These are phyloP conservation scores for Mucor ambiguus DNA, from an alignment of 371 early-diverging fungal species.

Conservation along the genomic window DNA sequence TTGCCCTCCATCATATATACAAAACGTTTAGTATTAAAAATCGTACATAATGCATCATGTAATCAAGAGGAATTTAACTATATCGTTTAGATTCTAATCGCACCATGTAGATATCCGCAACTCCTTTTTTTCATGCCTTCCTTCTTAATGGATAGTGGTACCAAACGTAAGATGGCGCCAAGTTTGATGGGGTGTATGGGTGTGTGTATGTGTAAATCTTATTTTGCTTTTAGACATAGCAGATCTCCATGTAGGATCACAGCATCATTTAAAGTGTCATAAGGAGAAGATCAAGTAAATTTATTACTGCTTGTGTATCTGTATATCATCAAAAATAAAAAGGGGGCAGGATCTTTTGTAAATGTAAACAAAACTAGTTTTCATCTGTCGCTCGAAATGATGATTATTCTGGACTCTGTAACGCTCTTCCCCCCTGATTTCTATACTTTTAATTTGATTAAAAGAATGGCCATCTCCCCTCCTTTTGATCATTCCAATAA, in stretches of 20 bases:
- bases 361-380: conserved; percentile 1
- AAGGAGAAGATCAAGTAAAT: conserved; percentile 1
- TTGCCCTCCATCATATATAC: neutral
- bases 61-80: conserved; percentile 7
- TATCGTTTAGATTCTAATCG: conserved; percentile 5
- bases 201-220: neutral
- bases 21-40: conserved; percentile 3
- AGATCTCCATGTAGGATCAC: conserved; percentile 1
- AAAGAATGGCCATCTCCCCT: neutral
- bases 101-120: neutral
- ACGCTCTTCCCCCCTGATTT: neutral
- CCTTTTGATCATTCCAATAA: neutral
- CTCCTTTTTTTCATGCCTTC: neutral
- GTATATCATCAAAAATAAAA: neutral
- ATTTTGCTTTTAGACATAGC: neutral
- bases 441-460: neutral
- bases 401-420: neutral
- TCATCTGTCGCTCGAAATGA: neutral
- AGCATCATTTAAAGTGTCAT: neutral
- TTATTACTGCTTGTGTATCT: neutral
- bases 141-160: neutral
- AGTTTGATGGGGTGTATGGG: neutral
- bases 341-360: neutral
- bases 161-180: neutral
- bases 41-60: conserved; percentile 8